These are phyloP conservation scores for Saturnispora ahearnii DNA, from an alignment of 805 yeast genomes.

Conservation along the genomic window DNA sequence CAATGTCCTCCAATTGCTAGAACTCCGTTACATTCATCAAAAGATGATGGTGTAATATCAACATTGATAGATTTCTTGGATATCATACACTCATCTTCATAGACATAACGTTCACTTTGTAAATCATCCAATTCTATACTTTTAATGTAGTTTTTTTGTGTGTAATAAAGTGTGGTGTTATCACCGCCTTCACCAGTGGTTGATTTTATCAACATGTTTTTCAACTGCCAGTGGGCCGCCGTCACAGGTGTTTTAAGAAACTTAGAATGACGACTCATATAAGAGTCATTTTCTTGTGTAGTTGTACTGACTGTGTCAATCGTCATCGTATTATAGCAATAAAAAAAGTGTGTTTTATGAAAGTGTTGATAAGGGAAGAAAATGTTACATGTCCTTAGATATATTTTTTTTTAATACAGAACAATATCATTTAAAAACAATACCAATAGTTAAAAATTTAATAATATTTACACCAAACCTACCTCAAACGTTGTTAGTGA, in stretches of 20 bases:
- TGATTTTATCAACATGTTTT: constrained; percentile 57
- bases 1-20: constrained; percentile 40
- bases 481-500: constrained; percentile 25
- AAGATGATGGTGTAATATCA: constrained; percentile 47
- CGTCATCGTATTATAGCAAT: neutral
- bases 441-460: too few species aligned
- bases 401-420: neutral
- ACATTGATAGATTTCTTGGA: constrained; percentile 27
- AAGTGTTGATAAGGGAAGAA: neutral
- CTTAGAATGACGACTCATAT: constrained; percentile 1
- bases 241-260: constrained; percentile 9
- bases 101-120: neutral
- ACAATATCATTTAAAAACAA: too few species aligned
- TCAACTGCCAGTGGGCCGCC: constrained; percentile 62
- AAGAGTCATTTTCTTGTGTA: neutral
- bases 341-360: neutral
- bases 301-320: constrained; percentile 1
- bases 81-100: constrained; percentile 2
- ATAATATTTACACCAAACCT: neutral
- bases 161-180: constrained; percentile 36
- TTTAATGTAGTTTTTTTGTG: constrained; percentile 44
- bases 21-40: constrained; percentile 27
- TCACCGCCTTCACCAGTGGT: constrained; percentile 17
- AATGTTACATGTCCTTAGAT: neutral
- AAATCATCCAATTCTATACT: neutral